These are phyloP conservation scores for Termitomyces sp. DNA, from an alignment of 1,284 basidiomycete species.

Conservation along the genomic window DNA sequence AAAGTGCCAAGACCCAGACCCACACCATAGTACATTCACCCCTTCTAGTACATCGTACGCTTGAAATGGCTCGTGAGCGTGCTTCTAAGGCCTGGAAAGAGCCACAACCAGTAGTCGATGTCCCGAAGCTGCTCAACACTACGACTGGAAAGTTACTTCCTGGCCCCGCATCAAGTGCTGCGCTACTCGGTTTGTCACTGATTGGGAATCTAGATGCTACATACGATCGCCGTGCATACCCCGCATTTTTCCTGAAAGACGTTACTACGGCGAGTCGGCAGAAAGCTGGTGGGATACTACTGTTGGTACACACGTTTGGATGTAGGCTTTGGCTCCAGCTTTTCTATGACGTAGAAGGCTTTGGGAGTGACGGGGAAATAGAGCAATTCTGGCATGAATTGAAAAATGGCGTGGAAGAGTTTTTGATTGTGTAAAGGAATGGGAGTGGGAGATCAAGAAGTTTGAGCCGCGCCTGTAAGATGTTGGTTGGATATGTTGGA, in stretches of 20 bases:
- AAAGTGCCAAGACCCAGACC: constrained; percentile 36
- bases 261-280: constrained; percentile 47
- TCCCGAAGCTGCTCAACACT: constrained; percentile 8
- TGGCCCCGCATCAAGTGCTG: constrained; percentile 24
- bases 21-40: constrained; percentile 33
- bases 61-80: constrained; percentile 35
- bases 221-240: constrained; percentile 37
- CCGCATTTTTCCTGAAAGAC: constrained; percentile 28
- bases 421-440: constrained; percentile 7
- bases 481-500: no score
- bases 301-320: constrained; percentile 44
- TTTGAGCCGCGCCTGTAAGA: not conserved
- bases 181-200: constrained; percentile 46
- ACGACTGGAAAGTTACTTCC: constrained; percentile 17
- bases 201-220: constrained; percentile 49
- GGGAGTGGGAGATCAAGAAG: not conserved
- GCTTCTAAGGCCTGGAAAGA: constrained; percentile 29
- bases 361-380: constrained; percentile 30
- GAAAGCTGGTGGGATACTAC: constrained; percentile 37
- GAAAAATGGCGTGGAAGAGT: constrained; percentile 27
- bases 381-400: constrained; percentile 30
- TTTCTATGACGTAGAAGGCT: constrained; percentile 45
- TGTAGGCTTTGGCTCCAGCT: constrained; percentile 40
- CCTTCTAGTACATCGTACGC: constrained; percentile 33
- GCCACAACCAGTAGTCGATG: not conserved